Evolutionary conservation across 2,329 filamentous ascomycete species (phyloP).

Genomic region (Alternaria alternata): DNA sequence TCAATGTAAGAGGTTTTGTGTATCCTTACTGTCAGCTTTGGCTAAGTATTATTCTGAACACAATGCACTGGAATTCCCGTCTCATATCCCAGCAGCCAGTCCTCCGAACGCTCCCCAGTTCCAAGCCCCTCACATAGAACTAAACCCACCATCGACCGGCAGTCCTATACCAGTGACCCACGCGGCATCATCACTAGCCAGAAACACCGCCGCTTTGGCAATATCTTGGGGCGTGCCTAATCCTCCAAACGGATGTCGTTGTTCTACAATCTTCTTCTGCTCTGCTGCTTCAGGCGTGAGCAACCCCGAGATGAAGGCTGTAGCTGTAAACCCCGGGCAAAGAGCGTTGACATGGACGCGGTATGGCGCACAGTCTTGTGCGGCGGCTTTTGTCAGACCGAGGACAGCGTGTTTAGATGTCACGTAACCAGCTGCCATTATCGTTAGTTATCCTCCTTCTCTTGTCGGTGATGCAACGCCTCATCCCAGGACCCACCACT

Average conservation of each 20-base stretch:
- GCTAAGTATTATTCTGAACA: too few relatives aligned
- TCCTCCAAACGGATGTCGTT: constrained; percentile 41
- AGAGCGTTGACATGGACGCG: constrained; percentile 63
- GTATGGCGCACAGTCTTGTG: constrained; percentile 59
- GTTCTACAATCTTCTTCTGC: constrained; percentile 16
- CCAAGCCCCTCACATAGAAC: constrained; percentile 22
- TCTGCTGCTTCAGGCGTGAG: constrained; percentile 17
- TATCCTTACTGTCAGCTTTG: too few relatives aligned
- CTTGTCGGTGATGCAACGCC: not conserved
- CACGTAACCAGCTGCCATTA: constrained; percentile 46
- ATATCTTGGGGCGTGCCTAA: constrained; percentile 46
- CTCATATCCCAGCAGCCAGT: not conserved
- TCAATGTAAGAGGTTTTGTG: too few relatives aligned
- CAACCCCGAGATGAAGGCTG: constrained; percentile 37
- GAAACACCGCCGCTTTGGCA: constrained; percentile 53
- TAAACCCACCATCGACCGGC: constrained; percentile 58
- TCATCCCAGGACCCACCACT: too few relatives aligned
- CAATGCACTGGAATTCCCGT: not conserved
- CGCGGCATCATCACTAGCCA: constrained; percentile 57
- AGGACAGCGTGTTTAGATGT: constrained; percentile 61
- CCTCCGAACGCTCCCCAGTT: not conserved
- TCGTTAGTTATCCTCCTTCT: not conserved
- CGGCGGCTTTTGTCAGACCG: constrained; percentile 59
- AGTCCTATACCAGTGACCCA: constrained; percentile 58
- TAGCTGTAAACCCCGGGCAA: constrained; percentile 58